phyloP scores from a whole-genome alignment of 768 basidiomycete genomes.

The Tylopilus sp. region DNA sequence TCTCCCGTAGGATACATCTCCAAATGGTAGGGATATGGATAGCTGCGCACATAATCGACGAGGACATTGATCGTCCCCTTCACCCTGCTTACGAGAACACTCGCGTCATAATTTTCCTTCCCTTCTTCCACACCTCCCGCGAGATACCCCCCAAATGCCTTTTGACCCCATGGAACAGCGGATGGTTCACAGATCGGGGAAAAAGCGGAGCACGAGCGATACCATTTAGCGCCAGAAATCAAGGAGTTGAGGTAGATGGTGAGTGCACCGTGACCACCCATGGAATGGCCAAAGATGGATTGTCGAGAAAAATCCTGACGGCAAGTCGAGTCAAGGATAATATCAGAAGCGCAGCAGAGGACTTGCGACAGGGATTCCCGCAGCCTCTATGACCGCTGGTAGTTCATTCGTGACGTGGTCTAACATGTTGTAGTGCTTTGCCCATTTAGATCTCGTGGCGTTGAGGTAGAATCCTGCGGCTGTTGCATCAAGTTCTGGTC shows the following conservation, averaged over 20 bases:
- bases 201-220: constrained; percentile 88
- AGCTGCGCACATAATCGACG: constrained; percentile 73
- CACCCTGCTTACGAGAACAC: constrained; percentile 65
- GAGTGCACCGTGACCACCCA: constrained; percentile 96
- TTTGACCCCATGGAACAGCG: constrained; percentile 86
- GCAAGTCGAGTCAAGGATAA: background rate
- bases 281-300: constrained; percentile 94
- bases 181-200: constrained; percentile 84
- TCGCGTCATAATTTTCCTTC: constrained; percentile 73
- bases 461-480: constrained; percentile 95
- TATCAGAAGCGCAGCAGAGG: background rate
- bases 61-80: constrained; percentile 72
- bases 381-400: constrained; percentile 70
- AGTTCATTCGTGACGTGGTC: constrained; percentile 82
- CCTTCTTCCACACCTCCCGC: constrained; percentile 76
- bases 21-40: background rate
- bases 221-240: constrained; percentile 52
- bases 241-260: constrained; percentile 80
- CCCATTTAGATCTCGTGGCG: constrained; percentile 73
- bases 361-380: constrained; percentile 75
- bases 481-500: constrained; percentile 13
- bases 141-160: constrained; percentile 87
- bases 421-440: constrained; percentile 85
- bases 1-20: background rate
- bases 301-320: constrained; percentile 74